A percentile compares a stretch with the other conserved stretches of the same genome.
phyloP scores from a whole-genome alignment of 331 rosid genomes.

The Malus hybrid region DNA sequence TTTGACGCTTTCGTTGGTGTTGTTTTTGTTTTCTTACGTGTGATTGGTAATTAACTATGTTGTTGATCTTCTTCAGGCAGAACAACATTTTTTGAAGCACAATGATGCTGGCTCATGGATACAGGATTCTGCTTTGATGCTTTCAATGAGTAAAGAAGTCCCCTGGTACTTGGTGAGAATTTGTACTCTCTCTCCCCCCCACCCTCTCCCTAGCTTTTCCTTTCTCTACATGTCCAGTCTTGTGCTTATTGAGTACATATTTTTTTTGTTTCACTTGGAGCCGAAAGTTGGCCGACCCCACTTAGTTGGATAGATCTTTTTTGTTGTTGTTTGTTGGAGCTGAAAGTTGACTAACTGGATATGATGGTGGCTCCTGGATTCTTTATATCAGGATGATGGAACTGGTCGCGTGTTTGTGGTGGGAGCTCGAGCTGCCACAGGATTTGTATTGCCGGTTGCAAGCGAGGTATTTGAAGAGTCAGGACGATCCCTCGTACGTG shows the following conservation, averaged over 20 bases:
- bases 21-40: neutral
- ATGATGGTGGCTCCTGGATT: neutral
- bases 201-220: neutral
- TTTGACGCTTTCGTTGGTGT: neutral
- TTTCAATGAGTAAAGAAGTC: conserved; percentile 93
- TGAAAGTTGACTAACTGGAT: neutral
- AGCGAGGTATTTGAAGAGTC: conserved; percentile 96
- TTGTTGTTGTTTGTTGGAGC: too few relatives aligned
- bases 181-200: neutral
- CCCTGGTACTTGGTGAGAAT: conserved; percentile 91
- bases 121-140: conserved; percentile 94
- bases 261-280: neutral
- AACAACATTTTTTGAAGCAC: conserved; percentile 90
- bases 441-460: conserved; percentile 78
- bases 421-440: conserved; percentile 90
- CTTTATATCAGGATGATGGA: conserved; percentile 75
- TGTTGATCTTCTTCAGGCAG: conserved; percentile 49
- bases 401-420: conserved; percentile 65
- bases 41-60: neutral
- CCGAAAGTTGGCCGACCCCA: neutral
- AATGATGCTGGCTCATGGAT: conserved; percentile 98
- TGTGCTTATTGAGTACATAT: neutral
- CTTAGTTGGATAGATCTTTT: too few relatives aligned
- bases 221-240: neutral
- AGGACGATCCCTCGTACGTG: conserved; percentile 89